Evolutionary conservation across 495 filamentous ascomycete genomes (phyloP), one percentile per base, ranked within the genome.

Genomic region (Penicillium mononematosum): DNA sequence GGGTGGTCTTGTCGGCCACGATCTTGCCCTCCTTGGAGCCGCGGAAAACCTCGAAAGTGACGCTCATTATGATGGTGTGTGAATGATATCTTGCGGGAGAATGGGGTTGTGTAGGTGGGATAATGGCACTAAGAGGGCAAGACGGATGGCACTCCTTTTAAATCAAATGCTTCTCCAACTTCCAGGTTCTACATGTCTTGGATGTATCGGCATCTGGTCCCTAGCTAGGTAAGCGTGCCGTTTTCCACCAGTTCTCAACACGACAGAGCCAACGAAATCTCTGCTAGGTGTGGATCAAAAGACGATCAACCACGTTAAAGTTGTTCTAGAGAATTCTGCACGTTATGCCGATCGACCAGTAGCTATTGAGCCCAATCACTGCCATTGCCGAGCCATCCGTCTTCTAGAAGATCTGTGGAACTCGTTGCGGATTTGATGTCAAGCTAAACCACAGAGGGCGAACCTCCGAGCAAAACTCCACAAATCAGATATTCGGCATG

Each of bases 31-130:
- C 64, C 32, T 66, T 42, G 19, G 68, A 67, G 22, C 70, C 68
- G 9, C 70, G 69, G 58, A 68, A 73, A 24, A 71, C 70, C 20
- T 65, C 65, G 38, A 70, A 73, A 45, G 68, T 62, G 56, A 71
- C 45, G 48, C 65, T 67, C 67, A 70, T 71, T 42, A 50, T 38
- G 29, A 42, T 53, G 11, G 16, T n/a, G 9, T 29, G n/a, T 14
- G 12, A 3, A 20, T 19, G 16, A 5, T 2, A 41, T 31, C 20
- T 43, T 12, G 22, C n/a, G n/a, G n/a, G 36, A 39, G 8, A 39
- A n/a, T 17, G n/a, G n/a, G 17, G 31, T 11, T 12, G 10, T 11
- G 31, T 32, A 32, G 31, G 2, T 12, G 29, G 14, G 4, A 36
- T 39, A 36, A 36, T 16, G 4, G 32, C 11, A 12, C 12, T 16